A percentile compares a stretch with the other conserved stretches of the same genome.
Evolutionary conservation across 1,284 basidiomycete genomes (phyloP).

Genomic region (Violaceomyces palustris): DNA sequence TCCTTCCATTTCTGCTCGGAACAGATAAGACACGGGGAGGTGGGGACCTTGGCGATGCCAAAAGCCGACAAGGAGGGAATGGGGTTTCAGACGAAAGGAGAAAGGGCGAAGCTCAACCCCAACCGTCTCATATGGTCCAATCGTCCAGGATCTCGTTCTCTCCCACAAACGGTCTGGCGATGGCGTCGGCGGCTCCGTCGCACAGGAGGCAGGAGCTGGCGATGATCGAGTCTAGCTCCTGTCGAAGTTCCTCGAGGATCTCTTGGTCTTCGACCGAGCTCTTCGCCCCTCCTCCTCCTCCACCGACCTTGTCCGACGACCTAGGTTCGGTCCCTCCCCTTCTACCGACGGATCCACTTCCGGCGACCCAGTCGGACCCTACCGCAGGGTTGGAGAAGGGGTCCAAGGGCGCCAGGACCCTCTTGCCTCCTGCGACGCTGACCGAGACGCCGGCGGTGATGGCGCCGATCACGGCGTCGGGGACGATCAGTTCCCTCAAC

Average conservation of each 20-base stretch:
- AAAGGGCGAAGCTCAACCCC: no score
- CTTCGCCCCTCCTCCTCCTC: not conserved
- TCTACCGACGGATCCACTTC: no score
- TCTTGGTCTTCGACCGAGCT: constrained; percentile 35
- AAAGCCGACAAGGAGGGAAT: no score
- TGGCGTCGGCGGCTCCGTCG: constrained; percentile 36
- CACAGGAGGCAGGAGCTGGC: constrained; percentile 46
- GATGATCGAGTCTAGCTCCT: constrained; percentile 47
- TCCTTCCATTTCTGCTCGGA: no score
- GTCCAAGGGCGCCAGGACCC: constrained; percentile 41
- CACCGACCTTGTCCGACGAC: not conserved
- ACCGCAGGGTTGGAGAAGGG: constrained; percentile 34
- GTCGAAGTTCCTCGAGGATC: constrained; percentile 36
- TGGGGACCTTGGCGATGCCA: no score
- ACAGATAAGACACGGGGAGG: no score
- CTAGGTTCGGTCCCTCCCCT: not conserved
- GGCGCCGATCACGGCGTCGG: constrained; percentile 46
- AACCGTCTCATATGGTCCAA: constrained; percentile 33
- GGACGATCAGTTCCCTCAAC: constrained; percentile 43
- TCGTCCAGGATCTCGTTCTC: constrained; percentile 30
- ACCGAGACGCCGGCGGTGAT: constrained; percentile 43
- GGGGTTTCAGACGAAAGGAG: no score
- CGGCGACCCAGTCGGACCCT: constrained; percentile 18
- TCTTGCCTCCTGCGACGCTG: constrained; percentile 36
- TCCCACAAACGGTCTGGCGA: constrained; percentile 33